phyloP scores from a whole-genome alignment of 352 stramenopile genomes.

The Phytophthora ohioensis region DNA sequence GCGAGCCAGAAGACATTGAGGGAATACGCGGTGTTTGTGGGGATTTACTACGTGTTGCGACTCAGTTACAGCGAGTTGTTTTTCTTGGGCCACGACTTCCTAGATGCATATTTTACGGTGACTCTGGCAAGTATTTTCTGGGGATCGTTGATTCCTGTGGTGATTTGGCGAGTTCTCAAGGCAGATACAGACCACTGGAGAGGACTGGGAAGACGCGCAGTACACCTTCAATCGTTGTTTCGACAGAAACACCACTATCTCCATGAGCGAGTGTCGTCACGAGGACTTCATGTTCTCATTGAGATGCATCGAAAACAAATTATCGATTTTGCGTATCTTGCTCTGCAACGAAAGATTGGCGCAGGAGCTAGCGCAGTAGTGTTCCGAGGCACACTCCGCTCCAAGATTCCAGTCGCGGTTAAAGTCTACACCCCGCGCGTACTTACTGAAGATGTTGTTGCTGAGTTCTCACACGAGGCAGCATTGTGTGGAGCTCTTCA shows the following conservation, averaged over 20 bases:
- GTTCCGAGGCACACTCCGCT: slow-evolving; percentile 68
- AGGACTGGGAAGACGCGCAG: slow-evolving; percentile 63
- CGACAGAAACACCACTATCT: slow-evolving; percentile 58
- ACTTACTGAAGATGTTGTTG: slow-evolving; percentile 69
- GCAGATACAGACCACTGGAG: slow-evolving; percentile 82
- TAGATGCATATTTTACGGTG: slow-evolving; percentile 44
- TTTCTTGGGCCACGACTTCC: slow-evolving; percentile 22
- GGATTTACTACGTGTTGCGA: slow-evolving; percentile 51
- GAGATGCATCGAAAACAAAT: slow-evolving; percentile 76
- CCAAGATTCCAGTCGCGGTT: slow-evolving; percentile 64
- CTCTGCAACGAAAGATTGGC: slow-evolving; percentile 57
- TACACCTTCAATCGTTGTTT: slow-evolving; percentile 62
- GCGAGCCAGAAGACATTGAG: slow-evolving; percentile 59
- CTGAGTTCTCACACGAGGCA: slow-evolving; percentile 85
- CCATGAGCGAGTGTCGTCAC: slow-evolving; percentile 64
- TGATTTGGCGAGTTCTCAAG: slow-evolving; percentile 77
- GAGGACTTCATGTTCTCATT: slow-evolving; percentile 72
- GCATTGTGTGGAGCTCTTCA: slow-evolving; percentile 73
- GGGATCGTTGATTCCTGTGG: slow-evolving; percentile 60
- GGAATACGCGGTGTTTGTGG: slow-evolving; percentile 67
- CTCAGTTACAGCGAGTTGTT: slow-evolving; percentile 55
- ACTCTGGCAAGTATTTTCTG: slow-evolving; percentile 57
- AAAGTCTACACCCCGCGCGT: slow-evolving; percentile 80
- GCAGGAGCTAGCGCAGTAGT: slow-evolving; percentile 66
- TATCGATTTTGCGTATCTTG: slow-evolving; percentile 70